Evolutionary conservation across 2,329 filamentous ascomycete species (phyloP).

Genomic region (Colletotrichum navitas): DNA sequence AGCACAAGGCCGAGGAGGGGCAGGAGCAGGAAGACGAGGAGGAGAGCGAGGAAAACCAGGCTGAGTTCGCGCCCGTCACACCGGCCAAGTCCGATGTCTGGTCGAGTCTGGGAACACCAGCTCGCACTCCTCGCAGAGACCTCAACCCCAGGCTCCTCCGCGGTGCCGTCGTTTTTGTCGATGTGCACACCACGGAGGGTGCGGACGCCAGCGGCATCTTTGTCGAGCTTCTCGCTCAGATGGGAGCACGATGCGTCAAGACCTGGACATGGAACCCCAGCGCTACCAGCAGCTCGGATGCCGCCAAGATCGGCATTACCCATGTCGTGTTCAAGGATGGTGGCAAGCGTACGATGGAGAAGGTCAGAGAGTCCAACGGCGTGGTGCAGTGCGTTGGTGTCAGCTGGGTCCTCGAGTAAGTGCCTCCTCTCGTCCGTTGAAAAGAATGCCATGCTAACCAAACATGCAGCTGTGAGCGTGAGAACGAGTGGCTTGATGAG

Average conservation of each 20-base stretch:
- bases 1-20: slow-evolving; percentile 49
- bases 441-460: not conserved
- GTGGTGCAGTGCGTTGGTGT: slow-evolving; percentile 89
- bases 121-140: slow-evolving; percentile 67
- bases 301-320: slow-evolving; percentile 78
- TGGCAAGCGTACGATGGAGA: slow-evolving; percentile 82
- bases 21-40: slow-evolving; percentile 50
- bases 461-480: slow-evolving; percentile 74
- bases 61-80: slow-evolving; percentile 54
- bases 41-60: slow-evolving; percentile 47
- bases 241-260: slow-evolving; percentile 85
- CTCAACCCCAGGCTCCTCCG: slow-evolving; percentile 68
- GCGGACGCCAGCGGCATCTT: slow-evolving; percentile 86
- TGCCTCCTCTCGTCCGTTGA: slow-evolving; percentile 44
- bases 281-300: slow-evolving; percentile 50
- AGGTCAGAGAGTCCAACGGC: slow-evolving; percentile 78
- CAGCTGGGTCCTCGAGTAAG: slow-evolving; percentile 89
- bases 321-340: slow-evolving; percentile 94
- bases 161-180: slow-evolving; percentile 84
- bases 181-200: slow-evolving; percentile 86
- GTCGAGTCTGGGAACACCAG: slow-evolving; percentile 68
- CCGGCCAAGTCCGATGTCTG: slow-evolving; percentile 65
- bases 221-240: slow-evolving; percentile 80
- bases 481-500: slow-evolving; percentile 83
- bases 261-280: slow-evolving; percentile 79